A percentile compares a stretch with the other conserved stretches of the same genome.
phyloP scores from a whole-genome alignment of 345 rosid genomes.

The Eucalyptus fibrosa region DNA sequence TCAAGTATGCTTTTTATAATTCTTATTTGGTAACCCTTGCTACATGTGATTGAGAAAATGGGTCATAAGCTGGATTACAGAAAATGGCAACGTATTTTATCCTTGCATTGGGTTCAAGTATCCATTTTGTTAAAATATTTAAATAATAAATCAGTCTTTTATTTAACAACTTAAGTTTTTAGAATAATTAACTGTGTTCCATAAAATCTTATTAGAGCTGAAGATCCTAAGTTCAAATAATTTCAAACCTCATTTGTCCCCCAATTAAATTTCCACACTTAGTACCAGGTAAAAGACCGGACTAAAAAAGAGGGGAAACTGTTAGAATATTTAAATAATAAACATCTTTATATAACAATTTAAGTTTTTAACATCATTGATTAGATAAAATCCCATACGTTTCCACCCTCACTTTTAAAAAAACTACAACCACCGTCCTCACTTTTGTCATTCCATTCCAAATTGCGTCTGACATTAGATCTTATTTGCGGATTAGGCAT shows the following conservation, averaged over 20 bases:
- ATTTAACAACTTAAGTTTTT: accelerated
- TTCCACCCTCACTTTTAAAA: neutral
- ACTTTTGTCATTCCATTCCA: neutral
- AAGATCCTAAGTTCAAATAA: accelerated
- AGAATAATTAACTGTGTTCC: accelerated
- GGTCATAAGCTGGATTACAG: neutral
- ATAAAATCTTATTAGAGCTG: too few relatives aligned
- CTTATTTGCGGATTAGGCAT: neutral
- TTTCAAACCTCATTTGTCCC: accelerated
- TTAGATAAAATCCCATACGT: too few relatives aligned
- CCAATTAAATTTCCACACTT: too few relatives aligned
- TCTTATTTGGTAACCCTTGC: neutral
- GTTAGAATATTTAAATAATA: too few relatives aligned
- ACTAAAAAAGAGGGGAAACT: accelerated
- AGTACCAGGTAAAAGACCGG: accelerated
- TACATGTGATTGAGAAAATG: neutral
- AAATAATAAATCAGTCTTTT: too few relatives aligned
- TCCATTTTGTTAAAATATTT: neutral
- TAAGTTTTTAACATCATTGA: accelerated
- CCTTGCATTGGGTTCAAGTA: neutral
- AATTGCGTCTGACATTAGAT: neutral
- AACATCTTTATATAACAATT: too few relatives aligned
- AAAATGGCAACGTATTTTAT: neutral
- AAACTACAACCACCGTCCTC: neutral
- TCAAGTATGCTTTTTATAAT: too few relatives aligned